Conservation (phyloP, 208 protist genomes). For the Trypanosoma theileri region DNA sequence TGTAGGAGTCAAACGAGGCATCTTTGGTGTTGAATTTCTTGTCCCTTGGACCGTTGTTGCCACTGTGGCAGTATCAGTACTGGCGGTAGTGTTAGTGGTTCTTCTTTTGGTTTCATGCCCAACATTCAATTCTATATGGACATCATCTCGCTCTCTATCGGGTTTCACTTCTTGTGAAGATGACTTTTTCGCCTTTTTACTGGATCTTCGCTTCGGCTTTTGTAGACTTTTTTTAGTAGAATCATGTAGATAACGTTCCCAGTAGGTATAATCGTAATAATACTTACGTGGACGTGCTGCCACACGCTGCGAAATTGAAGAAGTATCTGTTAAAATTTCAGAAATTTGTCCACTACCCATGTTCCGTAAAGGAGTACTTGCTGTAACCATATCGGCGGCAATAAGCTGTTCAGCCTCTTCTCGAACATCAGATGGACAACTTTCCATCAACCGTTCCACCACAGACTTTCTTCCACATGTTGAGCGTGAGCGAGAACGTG, state of each 20-base stretch:
- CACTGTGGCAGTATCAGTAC: too few species aligned
- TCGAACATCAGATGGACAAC: constrained; percentile 1
- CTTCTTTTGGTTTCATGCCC: neutral
- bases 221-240: constrained; percentile 32
- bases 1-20: neutral
- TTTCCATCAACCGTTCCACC: constrained; percentile 6
- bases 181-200: neutral
- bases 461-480: constrained; percentile 1
- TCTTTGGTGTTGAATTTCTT: too few species aligned
- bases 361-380: constrained; percentile 4
- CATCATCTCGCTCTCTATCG: neutral
- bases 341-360: constrained; percentile 16
- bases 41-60: neutral
- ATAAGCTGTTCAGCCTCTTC: constrained; percentile 13
- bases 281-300: constrained; percentile 29
- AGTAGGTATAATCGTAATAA: constrained; percentile 42
- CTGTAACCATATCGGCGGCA: constrained; percentile 19
- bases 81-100: too few species aligned
- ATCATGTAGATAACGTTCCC: constrained; percentile 41
- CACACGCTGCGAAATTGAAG: constrained; percentile 49
- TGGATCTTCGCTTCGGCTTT: constrained; percentile 26
- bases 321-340: constrained; percentile 23
- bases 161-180: neutral
- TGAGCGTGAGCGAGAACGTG: constrained; percentile 6
- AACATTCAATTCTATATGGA: neutral